These are phyloP conservation scores for Arbutus unedo DNA, from an alignment of 148 eudicot genomes.

Conservation along the genomic window DNA sequence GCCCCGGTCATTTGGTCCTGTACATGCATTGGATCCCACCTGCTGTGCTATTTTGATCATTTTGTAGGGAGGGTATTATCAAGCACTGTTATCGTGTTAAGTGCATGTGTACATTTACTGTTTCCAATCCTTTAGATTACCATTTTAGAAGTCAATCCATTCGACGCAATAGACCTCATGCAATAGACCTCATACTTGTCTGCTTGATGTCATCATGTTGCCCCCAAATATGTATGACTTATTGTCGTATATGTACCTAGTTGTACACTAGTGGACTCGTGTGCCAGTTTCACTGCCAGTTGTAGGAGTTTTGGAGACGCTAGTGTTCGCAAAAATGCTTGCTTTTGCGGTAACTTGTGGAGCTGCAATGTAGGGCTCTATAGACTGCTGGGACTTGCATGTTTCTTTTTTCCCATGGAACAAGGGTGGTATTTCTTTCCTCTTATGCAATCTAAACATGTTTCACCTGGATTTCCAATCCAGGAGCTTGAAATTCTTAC, in stretches of 20 bases:
- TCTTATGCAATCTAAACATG: neutral
- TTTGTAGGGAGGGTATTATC: neutral
- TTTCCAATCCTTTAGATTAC: neutral
- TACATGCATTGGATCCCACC: neutral
- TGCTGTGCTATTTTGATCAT: neutral
- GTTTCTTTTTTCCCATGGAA: neutral
- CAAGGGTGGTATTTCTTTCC: neutral
- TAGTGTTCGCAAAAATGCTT: neutral
- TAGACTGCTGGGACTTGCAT: neutral
- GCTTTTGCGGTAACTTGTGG: neutral
- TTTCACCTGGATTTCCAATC: neutral
- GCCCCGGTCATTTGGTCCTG: neutral
- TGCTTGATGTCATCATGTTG: neutral
- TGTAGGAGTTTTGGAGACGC: neutral
- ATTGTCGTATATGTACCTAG: neutral
- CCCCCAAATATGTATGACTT: neutral
- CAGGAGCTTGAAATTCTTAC: neutral
- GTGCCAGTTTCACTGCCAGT: neutral
- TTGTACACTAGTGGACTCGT: neutral
- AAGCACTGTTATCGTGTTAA: constrained; percentile 4
- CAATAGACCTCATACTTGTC: neutral
- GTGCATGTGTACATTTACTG: neutral
- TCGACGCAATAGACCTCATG: neutral
- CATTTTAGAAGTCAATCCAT: neutral
- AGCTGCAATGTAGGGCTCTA: neutral